These are phyloP conservation scores for Hondaea fermentalgiana DNA, from an alignment of 108 stramenopile genomes.

Conservation along the genomic window DNA sequence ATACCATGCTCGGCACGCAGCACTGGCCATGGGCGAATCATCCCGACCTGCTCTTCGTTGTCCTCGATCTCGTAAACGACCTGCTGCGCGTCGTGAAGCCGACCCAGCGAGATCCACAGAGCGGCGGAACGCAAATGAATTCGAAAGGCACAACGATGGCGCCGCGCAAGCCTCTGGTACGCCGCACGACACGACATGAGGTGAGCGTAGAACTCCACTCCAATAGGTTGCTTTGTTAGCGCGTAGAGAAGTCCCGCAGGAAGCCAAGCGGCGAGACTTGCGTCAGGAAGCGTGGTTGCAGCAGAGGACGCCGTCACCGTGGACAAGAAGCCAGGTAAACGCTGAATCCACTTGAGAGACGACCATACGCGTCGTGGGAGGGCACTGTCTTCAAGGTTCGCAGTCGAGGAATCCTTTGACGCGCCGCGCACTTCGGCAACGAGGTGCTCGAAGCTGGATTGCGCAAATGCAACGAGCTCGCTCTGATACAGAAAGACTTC, in stretches of 20 bases:
- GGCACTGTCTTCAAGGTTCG: neutral
- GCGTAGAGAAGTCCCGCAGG: neutral
- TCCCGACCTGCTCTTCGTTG: neutral
- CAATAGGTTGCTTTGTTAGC: neutral
- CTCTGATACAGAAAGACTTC: neutral
- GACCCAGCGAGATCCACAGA: neutral
- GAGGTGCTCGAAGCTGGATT: neutral
- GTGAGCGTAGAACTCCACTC: neutral
- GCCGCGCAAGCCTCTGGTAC: neutral
- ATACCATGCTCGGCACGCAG: neutral
- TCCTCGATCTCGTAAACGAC: neutral
- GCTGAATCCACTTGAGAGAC: neutral
- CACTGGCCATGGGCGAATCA: neutral
- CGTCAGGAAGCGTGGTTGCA: too few species aligned
- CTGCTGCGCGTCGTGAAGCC: neutral
- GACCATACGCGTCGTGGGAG: neutral
- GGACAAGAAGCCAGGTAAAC: neutral
- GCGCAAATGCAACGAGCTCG: neutral
- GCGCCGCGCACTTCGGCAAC: neutral
- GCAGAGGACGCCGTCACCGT: too few species aligned
- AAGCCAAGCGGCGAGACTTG: neutral
- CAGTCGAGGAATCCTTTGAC: neutral
- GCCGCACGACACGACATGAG: neutral
- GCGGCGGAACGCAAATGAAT: neutral
- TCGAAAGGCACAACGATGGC: neutral